Percentiles rank a stretch among this genome's conserved stretches.
phyloP scores from a whole-genome alignment of 139 green algal genomes.

The Chlorella sp. region DNA sequence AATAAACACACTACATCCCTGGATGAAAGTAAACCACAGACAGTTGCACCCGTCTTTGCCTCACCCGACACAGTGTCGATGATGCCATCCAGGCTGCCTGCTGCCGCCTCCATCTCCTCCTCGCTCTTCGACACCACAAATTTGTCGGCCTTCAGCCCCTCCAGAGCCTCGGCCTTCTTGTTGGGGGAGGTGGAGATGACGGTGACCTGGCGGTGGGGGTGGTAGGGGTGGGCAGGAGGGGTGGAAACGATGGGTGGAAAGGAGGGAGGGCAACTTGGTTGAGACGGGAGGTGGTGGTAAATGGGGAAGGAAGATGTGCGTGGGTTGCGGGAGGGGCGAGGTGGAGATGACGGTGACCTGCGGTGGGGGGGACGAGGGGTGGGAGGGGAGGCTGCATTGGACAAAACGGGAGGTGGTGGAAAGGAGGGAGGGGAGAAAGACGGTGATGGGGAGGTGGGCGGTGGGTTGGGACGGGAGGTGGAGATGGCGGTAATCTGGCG shows the following conservation, averaged over 20 bases:
- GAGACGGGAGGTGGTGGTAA: no score
- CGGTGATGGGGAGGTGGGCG: no score
- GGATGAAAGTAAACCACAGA: no score
- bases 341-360: slow-evolving; percentile 80
- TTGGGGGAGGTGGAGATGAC: slow-evolving; percentile 69
- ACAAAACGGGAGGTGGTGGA: no score
- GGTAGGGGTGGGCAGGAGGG: not conserved
- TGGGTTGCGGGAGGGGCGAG: slow-evolving; percentile 16
- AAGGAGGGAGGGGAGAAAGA: no score
- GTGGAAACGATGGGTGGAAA: not conserved
- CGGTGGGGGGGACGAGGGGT: no score
- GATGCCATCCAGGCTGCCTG: slow-evolving; percentile 78
- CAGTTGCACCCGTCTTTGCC: no score
- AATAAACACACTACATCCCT: no score
- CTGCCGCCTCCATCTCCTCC: slow-evolving; percentile 59
- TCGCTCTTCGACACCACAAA: slow-evolving; percentile 26
- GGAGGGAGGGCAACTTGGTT: no score
- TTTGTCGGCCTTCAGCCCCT: slow-evolving; percentile 68
- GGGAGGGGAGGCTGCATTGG: not conserved
- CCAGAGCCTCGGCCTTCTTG: slow-evolving; percentile 79
- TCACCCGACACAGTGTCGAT: slow-evolving; percentile 81
- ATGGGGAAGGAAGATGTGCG: no score
- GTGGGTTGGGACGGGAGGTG: no score
- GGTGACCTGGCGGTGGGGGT: no score
- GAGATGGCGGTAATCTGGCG: slow-evolving; percentile 79